phyloP scores from a whole-genome alignment of 2,329 filamentous ascomycete genomes.

The Teratosphaeria gauchensis region DNA sequence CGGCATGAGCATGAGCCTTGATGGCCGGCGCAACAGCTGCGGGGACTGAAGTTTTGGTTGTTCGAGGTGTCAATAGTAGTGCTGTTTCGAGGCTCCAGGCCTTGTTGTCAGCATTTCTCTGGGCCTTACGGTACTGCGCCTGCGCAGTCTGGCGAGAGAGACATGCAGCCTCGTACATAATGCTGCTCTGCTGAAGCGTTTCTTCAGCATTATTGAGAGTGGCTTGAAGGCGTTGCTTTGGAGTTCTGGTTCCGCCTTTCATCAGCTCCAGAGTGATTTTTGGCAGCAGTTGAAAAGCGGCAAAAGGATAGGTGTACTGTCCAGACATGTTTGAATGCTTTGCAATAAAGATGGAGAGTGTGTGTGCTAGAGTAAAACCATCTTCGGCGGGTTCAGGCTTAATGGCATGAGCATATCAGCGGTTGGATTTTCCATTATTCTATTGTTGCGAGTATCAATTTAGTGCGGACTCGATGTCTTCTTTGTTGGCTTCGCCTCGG shows the following conservation, averaged over 20 bases:
- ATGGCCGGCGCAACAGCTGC: not conserved
- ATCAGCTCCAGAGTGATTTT: not conserved
- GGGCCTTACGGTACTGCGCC: not conserved
- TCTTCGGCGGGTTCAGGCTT: too few species aligned
- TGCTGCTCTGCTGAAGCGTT: not conserved
- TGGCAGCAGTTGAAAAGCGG: not conserved
- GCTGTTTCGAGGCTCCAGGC: not conserved
- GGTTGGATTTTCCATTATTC: too few species aligned
- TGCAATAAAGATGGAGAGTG: not conserved
- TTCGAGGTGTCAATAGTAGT: not conserved
- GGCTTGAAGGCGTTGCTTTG: not conserved
- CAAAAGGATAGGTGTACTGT: not conserved
- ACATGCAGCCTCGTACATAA: not conserved
- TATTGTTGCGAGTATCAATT: too few species aligned
- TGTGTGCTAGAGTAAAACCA: too few species aligned
- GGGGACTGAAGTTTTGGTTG: not conserved
- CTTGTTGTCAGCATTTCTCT: not conserved
- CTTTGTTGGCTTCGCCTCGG: too few species aligned
- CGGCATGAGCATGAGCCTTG: not conserved
- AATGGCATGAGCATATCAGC: too few species aligned
- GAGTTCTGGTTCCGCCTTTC: not conserved
- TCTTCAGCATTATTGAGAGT: not conserved
- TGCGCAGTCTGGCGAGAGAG: not conserved
- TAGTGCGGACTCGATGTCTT: too few species aligned
- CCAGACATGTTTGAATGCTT: not conserved